Evolutionary conservation across 495 filamentous ascomycete species (phyloP), one percentile per base, ranked within the genome.

Genomic region (Penicillium coffeae): DNA sequence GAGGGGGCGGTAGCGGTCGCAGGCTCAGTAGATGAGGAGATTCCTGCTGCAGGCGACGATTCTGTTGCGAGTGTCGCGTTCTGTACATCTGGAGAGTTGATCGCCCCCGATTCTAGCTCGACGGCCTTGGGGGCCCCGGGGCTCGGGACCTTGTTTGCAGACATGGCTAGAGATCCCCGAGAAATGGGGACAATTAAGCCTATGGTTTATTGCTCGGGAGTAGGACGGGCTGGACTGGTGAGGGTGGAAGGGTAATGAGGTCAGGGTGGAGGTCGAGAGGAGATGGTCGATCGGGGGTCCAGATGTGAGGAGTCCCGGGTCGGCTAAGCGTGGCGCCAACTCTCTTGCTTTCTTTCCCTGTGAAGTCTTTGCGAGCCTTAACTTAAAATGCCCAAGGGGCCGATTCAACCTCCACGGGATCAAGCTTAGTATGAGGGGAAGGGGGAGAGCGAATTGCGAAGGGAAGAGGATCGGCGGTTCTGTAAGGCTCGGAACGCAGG

Each of bases 111-210:
- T 48, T 52, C 42, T 36, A 54, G 53, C 50, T 54, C 45, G 38
- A 56, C 50, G 43, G 45, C 25, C 27, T 48, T 49, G 40, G 45
- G 32, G 34, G 45, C 22, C 49, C 55, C 63, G 33, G 59, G 39
- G 48, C 55, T 53, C 32, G 59, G 44, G 21, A 57, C 45, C 25
- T 65, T 58, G 50, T 37, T 63, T 42, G 62, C 52, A 45, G 63
- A 61, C 65, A 68, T 68, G 48, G 8, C 21, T 40, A 18, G 14
- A 38, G 33, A 30, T 33, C 54, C 49, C 49, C 54, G 52, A 38
- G 48, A 36, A 38, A 36, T 45, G 38, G 6, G 48, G 39, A 38
- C 46, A 55, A 60, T 60, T 58, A 41, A 50, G 39, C 25, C 25
- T 10, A 10, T 4, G 4, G 4, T 4, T 30, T 4, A 34, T 35